Evolutionary conservation across 2,329 filamentous ascomycete species (phyloP).

Genomic region (Aulographum hederae): DNA sequence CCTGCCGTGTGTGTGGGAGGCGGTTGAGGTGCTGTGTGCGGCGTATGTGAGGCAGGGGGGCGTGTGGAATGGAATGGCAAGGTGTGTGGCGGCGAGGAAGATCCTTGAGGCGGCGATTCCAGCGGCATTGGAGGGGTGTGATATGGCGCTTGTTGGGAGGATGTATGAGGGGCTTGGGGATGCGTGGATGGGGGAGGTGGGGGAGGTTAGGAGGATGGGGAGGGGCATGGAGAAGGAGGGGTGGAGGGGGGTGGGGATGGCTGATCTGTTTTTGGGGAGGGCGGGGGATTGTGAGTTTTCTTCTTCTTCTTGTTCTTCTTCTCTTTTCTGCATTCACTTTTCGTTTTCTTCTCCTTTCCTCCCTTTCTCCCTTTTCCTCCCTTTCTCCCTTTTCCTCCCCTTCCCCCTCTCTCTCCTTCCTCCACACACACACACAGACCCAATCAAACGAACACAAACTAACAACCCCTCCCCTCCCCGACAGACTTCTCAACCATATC

Average conservation of each 20-base stretch:
- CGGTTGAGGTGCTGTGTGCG: constrained; percentile 45
- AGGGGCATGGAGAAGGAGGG: constrained; percentile 10
- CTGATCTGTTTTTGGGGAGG: constrained; percentile 12
- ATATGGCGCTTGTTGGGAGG: constrained; percentile 40
- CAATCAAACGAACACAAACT: background rate
- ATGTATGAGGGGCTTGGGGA: constrained; percentile 59
- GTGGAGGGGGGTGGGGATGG: constrained; percentile 9
- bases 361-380: no score
- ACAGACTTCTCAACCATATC: constrained; percentile 11
- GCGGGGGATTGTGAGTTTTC: constrained; percentile 7
- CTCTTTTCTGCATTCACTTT: background rate
- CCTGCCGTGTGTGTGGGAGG: constrained; percentile 53
- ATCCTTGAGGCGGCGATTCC: constrained; percentile 1
- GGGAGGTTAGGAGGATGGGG: constrained; percentile 21
- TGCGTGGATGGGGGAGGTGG: constrained; percentile 60
- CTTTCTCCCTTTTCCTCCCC: background rate
- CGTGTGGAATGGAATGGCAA: constrained; percentile 35
- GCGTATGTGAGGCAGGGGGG: constrained; percentile 51
- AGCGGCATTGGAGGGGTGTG: constrained; percentile 45
- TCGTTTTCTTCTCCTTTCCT: no score
- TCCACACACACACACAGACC: background rate
- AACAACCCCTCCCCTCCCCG: background rate
- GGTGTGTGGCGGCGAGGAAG: background rate
- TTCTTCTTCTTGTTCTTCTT: constrained; percentile 1
- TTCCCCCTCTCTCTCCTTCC: background rate